phyloP scores from a whole-genome alignment of 2,329 filamentous ascomycete species.

The Fusarium sp. region DNA sequence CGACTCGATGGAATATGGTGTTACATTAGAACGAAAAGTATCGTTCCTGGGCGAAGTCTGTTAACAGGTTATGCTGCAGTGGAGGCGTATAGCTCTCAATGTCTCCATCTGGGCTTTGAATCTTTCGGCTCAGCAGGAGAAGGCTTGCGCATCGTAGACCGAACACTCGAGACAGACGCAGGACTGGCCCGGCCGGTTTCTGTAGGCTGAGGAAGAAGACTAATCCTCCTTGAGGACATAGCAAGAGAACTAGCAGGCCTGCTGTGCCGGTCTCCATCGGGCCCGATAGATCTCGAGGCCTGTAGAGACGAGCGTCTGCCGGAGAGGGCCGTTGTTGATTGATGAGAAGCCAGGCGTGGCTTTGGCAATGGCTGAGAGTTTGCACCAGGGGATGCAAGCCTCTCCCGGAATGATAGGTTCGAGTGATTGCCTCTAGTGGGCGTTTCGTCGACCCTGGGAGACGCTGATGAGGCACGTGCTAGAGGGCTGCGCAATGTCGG shows the following conservation, averaged over 20 bases:
- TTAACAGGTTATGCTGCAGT: background rate
- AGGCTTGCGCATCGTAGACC: conserved; percentile 45
- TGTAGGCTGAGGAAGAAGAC: conserved; percentile 61
- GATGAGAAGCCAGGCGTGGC: conserved; percentile 54
- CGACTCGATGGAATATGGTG: conserved; percentile 34
- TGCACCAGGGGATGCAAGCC: conserved; percentile 58
- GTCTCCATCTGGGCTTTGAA: conserved; percentile 60
- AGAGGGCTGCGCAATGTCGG: conserved; percentile 59
- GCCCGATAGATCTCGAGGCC: conserved; percentile 50
- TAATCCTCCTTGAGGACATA: conserved; percentile 56
- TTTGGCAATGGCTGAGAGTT: conserved; percentile 57
- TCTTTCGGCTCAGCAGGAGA: conserved; percentile 48
- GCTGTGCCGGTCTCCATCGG: conserved; percentile 43
- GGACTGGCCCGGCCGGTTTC: conserved; percentile 58
- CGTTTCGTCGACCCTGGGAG: conserved; percentile 55
- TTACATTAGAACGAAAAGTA: conserved; percentile 27
- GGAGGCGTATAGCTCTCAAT: conserved; percentile 20
- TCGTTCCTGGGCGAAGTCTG: conserved; percentile 25
- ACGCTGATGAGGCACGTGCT: conserved; percentile 56
- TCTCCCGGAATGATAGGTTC: conserved; percentile 63
- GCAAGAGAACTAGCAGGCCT: conserved; percentile 67
- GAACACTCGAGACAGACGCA: conserved; percentile 55
- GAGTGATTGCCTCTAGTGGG: conserved; percentile 55
- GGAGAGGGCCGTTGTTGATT: conserved; percentile 54
- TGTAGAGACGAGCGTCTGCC: conserved; percentile 64